phyloP scores from a whole-genome alignment of 140 eudicot species.

The Oenanthe javanica region DNA sequence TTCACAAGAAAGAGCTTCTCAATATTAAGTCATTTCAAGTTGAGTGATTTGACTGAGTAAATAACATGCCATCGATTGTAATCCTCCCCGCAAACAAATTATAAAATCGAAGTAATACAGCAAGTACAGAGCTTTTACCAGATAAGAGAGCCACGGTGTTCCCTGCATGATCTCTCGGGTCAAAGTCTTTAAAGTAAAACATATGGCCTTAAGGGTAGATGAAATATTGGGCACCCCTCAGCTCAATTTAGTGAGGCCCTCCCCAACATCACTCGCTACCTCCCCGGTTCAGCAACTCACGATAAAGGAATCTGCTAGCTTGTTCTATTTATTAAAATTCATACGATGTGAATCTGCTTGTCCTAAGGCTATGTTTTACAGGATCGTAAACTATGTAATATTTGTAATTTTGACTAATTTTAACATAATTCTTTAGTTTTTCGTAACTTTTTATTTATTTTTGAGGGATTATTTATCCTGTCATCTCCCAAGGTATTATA shows the following conservation, averaged over 20 bases:
- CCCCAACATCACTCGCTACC: conserved; percentile 65
- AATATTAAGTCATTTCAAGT: neutral
- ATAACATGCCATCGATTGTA: conserved; percentile 63
- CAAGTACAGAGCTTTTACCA: conserved; percentile 81
- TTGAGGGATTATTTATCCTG: too few relatives aligned
- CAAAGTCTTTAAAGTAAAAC: conserved; percentile 62
- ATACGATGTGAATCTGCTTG: too few relatives aligned
- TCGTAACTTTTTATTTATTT: too few relatives aligned
- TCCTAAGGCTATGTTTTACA: too few relatives aligned
- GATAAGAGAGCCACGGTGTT: conserved; percentile 80
- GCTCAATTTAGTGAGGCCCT: conserved; percentile 56
- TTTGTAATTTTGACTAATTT: too few relatives aligned
- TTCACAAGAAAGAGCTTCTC: neutral
- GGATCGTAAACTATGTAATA: too few relatives aligned
- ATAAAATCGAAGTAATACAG: conserved; percentile 72
- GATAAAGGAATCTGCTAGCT: too few relatives aligned
- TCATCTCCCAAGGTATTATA: too few relatives aligned
- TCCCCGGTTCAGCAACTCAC: conserved; percentile 73
- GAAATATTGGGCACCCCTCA: conserved; percentile 53
- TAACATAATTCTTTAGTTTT: too few relatives aligned
- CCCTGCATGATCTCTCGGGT: conserved; percentile 61
- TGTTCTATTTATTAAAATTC: too few relatives aligned
- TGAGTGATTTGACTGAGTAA: neutral
- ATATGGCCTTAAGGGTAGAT: conserved; percentile 81
- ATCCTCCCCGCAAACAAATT: conserved; percentile 75